phyloP scores from a whole-genome alignment of 2,329 filamentous ascomycete genomes.

The Chalaropsis thielavioides region DNA sequence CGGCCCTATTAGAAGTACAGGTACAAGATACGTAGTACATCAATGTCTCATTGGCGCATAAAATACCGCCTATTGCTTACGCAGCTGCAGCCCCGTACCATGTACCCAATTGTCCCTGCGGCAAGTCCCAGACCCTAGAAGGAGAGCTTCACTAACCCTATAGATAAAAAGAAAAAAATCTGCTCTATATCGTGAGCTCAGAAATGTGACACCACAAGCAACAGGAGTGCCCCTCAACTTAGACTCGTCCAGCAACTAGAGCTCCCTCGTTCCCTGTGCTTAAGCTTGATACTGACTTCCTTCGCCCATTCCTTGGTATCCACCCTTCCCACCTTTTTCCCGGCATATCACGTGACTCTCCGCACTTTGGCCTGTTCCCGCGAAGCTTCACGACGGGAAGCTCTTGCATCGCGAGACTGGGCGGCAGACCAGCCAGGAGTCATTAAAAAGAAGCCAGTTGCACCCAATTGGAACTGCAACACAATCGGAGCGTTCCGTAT shows the following conservation, averaged over 20 bases:
- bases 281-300: conserved; percentile 1
- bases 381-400: background rate
- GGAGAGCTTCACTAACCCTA: no score
- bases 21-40: no score
- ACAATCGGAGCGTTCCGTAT: background rate
- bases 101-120: no score
- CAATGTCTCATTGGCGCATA: no score
- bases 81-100: no score
- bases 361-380: background rate
- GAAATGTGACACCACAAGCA: no score
- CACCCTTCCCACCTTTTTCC: conserved; percentile 5
- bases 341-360: conserved; percentile 8
- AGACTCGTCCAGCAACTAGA: background rate
- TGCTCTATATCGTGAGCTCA: no score
- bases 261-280: background rate
- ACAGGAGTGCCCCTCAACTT: no score
- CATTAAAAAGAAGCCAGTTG: background rate
- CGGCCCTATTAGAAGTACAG: background rate
- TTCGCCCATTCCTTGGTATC: conserved; percentile 2
- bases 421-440: background rate
- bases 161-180: no score
- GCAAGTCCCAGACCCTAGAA: no score
- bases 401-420: conserved; percentile 5
- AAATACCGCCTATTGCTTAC: no score
- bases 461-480: background rate